phyloP scores from a whole-genome alignment of 352 stramenopile genomes.

The Phytophthora vignae region DNA sequence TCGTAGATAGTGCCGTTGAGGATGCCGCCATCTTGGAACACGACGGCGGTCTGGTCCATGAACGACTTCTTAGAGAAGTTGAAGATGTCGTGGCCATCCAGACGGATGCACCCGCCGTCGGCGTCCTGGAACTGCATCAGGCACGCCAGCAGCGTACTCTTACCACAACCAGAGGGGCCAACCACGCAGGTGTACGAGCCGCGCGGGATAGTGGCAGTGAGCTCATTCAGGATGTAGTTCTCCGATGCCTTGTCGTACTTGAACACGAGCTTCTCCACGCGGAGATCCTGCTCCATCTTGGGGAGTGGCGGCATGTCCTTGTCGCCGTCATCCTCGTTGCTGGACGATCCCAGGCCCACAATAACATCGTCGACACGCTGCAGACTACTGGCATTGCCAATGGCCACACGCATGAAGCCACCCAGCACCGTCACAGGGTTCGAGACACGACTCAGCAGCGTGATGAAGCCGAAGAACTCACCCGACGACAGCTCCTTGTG shows the following conservation, averaged over 20 bases:
- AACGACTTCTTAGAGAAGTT: constrained; percentile 90
- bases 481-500: constrained; percentile 70
- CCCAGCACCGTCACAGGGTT: constrained; percentile 85
- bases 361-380: constrained; percentile 90
- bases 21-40: constrained; percentile 90
- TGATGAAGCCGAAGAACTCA: constrained; percentile 89
- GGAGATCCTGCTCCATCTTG: constrained; percentile 87
- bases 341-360: constrained; percentile 54
- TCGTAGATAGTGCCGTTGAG: constrained; percentile 90
- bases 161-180: constrained; percentile 85
- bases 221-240: constrained; percentile 85
- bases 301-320: constrained; percentile 76
- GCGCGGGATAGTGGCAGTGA: constrained; percentile 72
- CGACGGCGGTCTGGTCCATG: constrained; percentile 87
- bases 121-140: constrained; percentile 91
- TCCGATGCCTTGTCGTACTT: constrained; percentile 89
- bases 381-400: constrained; percentile 87
- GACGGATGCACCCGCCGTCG: constrained; percentile 79
- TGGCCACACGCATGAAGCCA: constrained; percentile 91
- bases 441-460: constrained; percentile 79
- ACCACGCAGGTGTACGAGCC: constrained; percentile 89
- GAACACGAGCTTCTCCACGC: constrained; percentile 84
- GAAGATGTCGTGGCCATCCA: constrained; percentile 87
- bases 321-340: constrained; percentile 54
- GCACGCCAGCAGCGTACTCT: constrained; percentile 88